These are phyloP conservation scores for Geranium rotundifolium DNA, from an alignment of 345 rosid species.

Conservation along the genomic window DNA sequence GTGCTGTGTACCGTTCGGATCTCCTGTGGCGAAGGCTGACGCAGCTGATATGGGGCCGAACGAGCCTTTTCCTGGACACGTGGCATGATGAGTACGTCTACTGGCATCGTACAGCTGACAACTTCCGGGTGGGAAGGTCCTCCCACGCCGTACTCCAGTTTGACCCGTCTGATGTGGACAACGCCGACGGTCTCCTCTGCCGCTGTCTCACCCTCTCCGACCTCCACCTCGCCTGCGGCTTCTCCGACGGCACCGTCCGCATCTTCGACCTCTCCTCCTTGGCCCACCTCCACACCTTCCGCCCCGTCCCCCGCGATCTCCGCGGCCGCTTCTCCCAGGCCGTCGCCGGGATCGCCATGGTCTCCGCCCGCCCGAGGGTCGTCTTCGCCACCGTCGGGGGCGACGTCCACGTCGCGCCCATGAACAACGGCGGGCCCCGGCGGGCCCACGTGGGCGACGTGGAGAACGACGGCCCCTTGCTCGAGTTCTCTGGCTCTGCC, in stretches of 20 bases:
- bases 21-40: conserved; percentile 64
- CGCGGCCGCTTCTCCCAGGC: conserved; percentile 69
- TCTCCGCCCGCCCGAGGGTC: conserved; percentile 18
- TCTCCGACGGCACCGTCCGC: conserved; percentile 78
- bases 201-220: conserved; percentile 80
- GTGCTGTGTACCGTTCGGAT: conserved; percentile 60
- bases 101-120: conserved; percentile 52
- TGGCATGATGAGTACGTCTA: conserved; percentile 68
- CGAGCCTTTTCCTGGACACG: conserved; percentile 29
- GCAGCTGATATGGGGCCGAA: conserved; percentile 45
- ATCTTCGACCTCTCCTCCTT: conserved; percentile 50
- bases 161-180: conserved; percentile 46
- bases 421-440: conserved; percentile 19
- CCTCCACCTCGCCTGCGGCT: conserved; percentile 63
- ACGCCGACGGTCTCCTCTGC: conserved; percentile 48
- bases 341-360: conserved; percentile 56
- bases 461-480: conserved; percentile 56
- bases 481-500: conserved; percentile 67
- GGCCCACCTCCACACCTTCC: conserved; percentile 45
- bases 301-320: conserved; percentile 44
- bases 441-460: conserved; percentile 48
- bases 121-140: conserved; percentile 39
- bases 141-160: conserved; percentile 38
- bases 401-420: conserved; percentile 53
- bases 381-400: conserved; percentile 72